Conservation (phyloP, 2,329 filamentous ascomycete species). For the Penicillium sp. region DNA sequence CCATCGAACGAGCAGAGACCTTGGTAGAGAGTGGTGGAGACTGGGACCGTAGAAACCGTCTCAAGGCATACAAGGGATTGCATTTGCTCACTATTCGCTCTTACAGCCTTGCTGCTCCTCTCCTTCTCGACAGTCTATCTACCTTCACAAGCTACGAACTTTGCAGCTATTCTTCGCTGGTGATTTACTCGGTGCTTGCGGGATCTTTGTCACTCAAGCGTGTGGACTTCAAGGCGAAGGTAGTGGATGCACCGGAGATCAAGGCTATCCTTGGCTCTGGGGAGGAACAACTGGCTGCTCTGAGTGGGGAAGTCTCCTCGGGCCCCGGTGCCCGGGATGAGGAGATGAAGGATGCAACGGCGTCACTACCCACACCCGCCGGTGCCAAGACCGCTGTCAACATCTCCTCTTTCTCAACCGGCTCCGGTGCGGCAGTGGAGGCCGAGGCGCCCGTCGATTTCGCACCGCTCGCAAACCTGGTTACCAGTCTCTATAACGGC, state of each 20-base stretch:
- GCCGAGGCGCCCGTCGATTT: conserved; percentile 85
- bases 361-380: conserved; percentile 52
- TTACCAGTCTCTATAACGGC: conserved; percentile 88
- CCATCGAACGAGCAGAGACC: conserved; percentile 81
- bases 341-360: conserved; percentile 66
- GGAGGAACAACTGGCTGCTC: conserved; percentile 80
- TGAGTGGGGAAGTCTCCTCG: conserved; percentile 76
- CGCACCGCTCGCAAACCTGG: conserved; percentile 78
- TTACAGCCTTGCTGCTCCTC: conserved; percentile 82
- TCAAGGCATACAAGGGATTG: conserved; percentile 97
- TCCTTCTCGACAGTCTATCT: conserved; percentile 93
- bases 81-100: conserved; percentile 90
- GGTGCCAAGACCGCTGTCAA: conserved; percentile 75
- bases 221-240: conserved; percentile 98
- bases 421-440: conserved; percentile 66
- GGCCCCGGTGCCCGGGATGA: conserved; percentile 76
- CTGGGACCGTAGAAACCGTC: conserved; percentile 95
- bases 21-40: conserved; percentile 94
- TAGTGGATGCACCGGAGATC: conserved; percentile 97
- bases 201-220: conserved; percentile 93
- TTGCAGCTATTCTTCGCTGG: conserved; percentile 91
- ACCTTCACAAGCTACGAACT: conserved; percentile 99
- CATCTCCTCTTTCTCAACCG: conserved; percentile 75
- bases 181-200: conserved; percentile 92
- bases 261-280: conserved; percentile 91